phyloP scores from a whole-genome alignment of 495 filamentous ascomycete genomes.

The Annulohypoxylon stygium region DNA sequence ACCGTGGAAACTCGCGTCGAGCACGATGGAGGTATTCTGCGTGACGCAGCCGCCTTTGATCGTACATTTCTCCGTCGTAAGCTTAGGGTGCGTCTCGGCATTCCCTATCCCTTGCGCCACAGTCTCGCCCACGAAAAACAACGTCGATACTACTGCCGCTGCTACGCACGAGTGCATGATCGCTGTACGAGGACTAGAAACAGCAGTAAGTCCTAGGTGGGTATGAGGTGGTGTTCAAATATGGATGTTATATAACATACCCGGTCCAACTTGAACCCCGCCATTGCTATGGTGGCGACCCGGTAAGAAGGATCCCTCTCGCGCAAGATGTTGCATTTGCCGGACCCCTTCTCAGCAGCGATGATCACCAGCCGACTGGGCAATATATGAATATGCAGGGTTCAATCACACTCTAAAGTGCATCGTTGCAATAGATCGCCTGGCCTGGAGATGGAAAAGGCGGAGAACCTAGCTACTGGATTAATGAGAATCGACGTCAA shows the following conservation, averaged over 20 bases:
- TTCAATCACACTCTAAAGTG: slow-evolving; percentile 32
- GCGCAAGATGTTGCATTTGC: slow-evolving; percentile 27
- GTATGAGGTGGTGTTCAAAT: not conserved
- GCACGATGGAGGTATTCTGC: slow-evolving; percentile 66
- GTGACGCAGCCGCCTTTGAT: slow-evolving; percentile 64
- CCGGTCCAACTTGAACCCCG: slow-evolving; percentile 9
- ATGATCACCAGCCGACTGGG: slow-evolving; percentile 41
- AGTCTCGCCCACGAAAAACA: slow-evolving; percentile 18
- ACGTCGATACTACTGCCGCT: not conserved
- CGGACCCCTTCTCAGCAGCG: slow-evolving; percentile 32
- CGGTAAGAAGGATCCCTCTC: slow-evolving; percentile 11
- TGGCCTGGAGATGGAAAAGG: slow-evolving; percentile 16
- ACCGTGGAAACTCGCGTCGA: slow-evolving; percentile 77
- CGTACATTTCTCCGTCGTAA: slow-evolving; percentile 70
- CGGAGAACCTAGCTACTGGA: slow-evolving; percentile 31
- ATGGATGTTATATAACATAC: slow-evolving; percentile 26
- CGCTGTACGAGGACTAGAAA: slow-evolving; percentile 4
- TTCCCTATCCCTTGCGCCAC: slow-evolving; percentile 38
- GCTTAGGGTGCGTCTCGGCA: slow-evolving; percentile 61
- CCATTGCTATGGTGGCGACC: slow-evolving; percentile 16
- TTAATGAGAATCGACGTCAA: slow-evolving; percentile 8
- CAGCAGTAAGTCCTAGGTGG: slow-evolving; percentile 13
- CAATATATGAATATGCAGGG: slow-evolving; percentile 46
- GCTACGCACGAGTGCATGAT: slow-evolving; percentile 31
- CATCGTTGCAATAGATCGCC: slow-evolving; percentile 25